These are phyloP conservation scores for Myxozyma nipponensis DNA, from an alignment of 805 yeast species.

Conservation along the genomic window DNA sequence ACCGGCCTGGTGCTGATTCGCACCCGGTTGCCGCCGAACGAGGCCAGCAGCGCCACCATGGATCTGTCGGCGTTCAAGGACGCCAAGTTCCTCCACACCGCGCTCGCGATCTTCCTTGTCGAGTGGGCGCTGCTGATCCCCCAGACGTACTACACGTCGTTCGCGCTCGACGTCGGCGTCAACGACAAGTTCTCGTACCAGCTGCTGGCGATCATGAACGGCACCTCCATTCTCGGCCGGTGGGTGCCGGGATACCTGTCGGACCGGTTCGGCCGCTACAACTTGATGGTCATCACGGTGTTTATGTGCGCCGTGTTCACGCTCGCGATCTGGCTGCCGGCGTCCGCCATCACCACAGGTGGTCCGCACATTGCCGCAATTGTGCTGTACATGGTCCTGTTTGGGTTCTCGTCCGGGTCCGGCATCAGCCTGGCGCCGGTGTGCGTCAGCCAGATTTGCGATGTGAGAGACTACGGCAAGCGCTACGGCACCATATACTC, in stretches of 20 bases:
- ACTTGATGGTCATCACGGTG: conserved; percentile 51
- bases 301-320: conserved; percentile 46
- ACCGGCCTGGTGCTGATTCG: conserved; percentile 39
- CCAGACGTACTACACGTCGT: conserved; percentile 35
- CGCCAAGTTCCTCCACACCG: conserved; percentile 29
- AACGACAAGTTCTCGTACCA: conserved; percentile 34
- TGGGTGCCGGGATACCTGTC: conserved; percentile 53
- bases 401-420: conserved; percentile 60
- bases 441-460: conserved; percentile 64
- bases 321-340: conserved; percentile 63
- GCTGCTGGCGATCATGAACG: conserved; percentile 48
- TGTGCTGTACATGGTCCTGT: conserved; percentile 50
- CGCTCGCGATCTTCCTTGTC: conserved; percentile 32
- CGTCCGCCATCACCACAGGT: conserved; percentile 41
- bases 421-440: conserved; percentile 64
- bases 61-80: conserved; percentile 32
- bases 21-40: conserved; percentile 34
- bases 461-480: conserved; percentile 61
- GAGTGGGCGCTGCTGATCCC: conserved; percentile 36
- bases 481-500: conserved; percentile 65
- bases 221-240: conserved; percentile 52
- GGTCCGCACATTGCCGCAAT: conserved; percentile 38
- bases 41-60: conserved; percentile 10
- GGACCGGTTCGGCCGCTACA: conserved; percentile 54
- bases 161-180: conserved; percentile 33